Base-by-base conservation (phyloP, 2,329 filamentous ascomycete genomes). In the Ophiostoma pallidulum region DNA sequence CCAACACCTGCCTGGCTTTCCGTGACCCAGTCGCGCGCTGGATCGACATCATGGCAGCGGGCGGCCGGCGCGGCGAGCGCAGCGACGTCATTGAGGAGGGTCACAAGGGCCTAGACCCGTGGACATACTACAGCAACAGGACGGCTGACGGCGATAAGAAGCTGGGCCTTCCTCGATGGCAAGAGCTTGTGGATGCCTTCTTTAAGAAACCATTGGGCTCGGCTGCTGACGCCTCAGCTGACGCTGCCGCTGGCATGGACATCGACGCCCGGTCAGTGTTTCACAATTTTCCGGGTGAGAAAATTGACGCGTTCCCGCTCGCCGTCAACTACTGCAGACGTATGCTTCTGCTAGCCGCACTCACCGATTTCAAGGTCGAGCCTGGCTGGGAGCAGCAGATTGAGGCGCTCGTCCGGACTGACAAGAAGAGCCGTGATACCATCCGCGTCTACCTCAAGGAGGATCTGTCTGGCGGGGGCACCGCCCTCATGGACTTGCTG, bases 51-150 rank as follows among this genome's bases (percentile, higher is more conserved):
- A 72, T 96, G 42, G 91, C 90, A 8, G 70, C 92, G 8, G 80
- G 78, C 14, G 81, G 81, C 12, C 73, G 74, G 3, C 64, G 68
- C 3, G 75, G 79, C 43, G 84, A 90, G 60, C 78, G 85, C 39
- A 84, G 82, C 51, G 91, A 97, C 60, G 81, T 97, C 3, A 66
- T 86, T 1, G 92, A 98, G 60, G 91, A 97, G 66, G 92, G 89
- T 2, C 82, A 80, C 52, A 90, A 88, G 62, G 92, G 92, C 1
- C 72, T 96, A 4, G 88, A 95, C 57, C 77, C 78, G 12, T 76
- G 73, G 73, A 74, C 68, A 0, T 69, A 71, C 50, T 66, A 65
- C 45, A 66, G 66, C 35, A 65, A 69, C 35, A 67, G n/a, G n/a
- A n/a, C n/a, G n/a, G n/a, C n/a, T n/a, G n/a, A 64, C n/a, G 58